Conservation (phyloP, 148 eudicot genomes). For the Polygonum aviculare region DNA sequence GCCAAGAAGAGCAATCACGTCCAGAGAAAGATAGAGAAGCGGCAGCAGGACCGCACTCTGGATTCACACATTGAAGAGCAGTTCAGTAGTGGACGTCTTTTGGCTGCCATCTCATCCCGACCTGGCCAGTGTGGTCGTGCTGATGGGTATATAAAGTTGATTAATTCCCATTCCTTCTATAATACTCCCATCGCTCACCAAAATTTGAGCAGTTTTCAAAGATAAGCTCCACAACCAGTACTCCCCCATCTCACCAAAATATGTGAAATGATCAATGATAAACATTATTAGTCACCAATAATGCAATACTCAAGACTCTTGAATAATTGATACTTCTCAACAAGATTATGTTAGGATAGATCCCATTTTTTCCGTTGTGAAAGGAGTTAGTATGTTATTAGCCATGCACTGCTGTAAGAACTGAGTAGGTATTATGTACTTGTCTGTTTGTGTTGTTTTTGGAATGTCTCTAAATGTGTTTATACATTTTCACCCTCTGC, state of each 20-base stretch:
- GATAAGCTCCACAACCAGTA: neutral
- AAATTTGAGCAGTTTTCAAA: neutral
- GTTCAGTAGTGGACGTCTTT: conserved; percentile 1
- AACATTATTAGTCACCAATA: too few species aligned
- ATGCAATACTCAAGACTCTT: too few species aligned
- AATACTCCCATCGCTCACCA: neutral
- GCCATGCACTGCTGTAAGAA: neutral
- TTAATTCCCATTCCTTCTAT: neutral
- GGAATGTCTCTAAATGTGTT: neutral
- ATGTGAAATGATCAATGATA: too few species aligned
- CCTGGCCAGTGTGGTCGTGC: conserved; percentile 11
- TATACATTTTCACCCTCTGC: neutral
- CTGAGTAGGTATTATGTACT: neutral
- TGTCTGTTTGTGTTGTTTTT: neutral
- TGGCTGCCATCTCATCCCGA: conserved; percentile 12
- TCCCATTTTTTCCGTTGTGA: too few species aligned
- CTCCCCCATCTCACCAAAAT: too few species aligned
- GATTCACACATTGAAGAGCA: conserved; percentile 12
- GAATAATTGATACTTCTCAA: too few species aligned
- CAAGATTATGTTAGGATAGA: too few species aligned
- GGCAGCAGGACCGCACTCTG: conserved; percentile 2
- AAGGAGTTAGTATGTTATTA: neutral
- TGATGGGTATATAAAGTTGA: neutral
- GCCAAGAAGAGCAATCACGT: conserved; percentile 6
- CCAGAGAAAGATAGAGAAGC: conserved; percentile 7